Base-by-base conservation (phyloP, 192 early-diverging fungal genomes). In the Coemansia sp. region DNA sequence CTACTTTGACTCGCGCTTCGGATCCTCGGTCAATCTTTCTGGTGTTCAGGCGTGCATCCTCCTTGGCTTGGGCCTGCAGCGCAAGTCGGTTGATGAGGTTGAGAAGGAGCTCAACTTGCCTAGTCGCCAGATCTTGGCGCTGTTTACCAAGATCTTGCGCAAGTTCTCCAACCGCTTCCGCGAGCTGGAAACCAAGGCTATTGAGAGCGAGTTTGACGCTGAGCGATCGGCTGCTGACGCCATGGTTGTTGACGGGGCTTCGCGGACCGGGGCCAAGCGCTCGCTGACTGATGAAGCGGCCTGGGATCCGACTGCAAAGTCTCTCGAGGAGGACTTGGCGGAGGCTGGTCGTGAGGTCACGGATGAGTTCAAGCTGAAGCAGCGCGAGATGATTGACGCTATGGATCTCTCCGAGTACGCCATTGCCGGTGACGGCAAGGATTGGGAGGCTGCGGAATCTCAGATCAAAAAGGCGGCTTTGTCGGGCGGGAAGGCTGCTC, bases 111-210 rank as follows among this genome's bases (percentile, higher is more conserved):
- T 98, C 23, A 86, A 85, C 31, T 70, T 99, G 31, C 90, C 94
- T 0, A 85, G 85, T 5, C 86, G 87, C 33, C 95, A 98, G 76
- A 83, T 97, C 20, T 72, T 99, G 83, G 97, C 96, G 0, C 76
- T 98, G 61, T 97, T 99, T 70, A 94, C 89, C 63, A 99, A 97
- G 81, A 80, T 93, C n/a, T 78, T 96, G 69, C 86, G 92, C 69
- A 97, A 95, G 84, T 86, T 91, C 68, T 88, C 85, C 42, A 83
- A 69, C 53, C 88, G 77, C 71, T 93, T 93, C 68, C 79, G 79
- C 60, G 80, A 66, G 28, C 83, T 92, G 21, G 87, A 89, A 48
- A 50, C 76, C 52, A 56, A 63, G 25, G 56, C 59, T 41, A 55
- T 66, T 25, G 70, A 82, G 36, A 62, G 69, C 52, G 67, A 72